phyloP scores from a whole-genome alignment of 345 rosid species.

The Heritiera fomes region DNA sequence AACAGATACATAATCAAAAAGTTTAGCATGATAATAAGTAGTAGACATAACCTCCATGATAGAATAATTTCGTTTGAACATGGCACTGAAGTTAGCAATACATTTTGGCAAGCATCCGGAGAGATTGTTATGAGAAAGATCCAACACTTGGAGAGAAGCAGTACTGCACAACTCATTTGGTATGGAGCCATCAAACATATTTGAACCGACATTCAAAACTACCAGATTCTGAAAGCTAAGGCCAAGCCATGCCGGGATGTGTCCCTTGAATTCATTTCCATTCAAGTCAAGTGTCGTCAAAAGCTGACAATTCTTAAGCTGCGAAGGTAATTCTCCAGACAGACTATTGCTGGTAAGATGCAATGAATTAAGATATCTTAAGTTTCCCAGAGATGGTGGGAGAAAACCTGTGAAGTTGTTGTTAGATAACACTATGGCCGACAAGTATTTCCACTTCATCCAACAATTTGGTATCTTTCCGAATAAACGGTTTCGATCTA shows the following conservation, averaged over 20 bases:
- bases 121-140: constrained; percentile 38
- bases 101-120: constrained; percentile 41
- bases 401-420: constrained; percentile 44
- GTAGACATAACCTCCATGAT: no score
- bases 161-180: constrained; percentile 30
- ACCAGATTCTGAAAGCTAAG: constrained; percentile 20
- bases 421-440: constrained; percentile 35
- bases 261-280: constrained; percentile 41
- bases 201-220: constrained; percentile 35
- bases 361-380: constrained; percentile 41
- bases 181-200: constrained; percentile 38
- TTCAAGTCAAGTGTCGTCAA: constrained; percentile 45
- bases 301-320: constrained; percentile 42
- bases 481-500: constrained; percentile 33
- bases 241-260: constrained; percentile 39
- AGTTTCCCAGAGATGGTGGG: constrained; percentile 39
- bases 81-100: constrained; percentile 35
- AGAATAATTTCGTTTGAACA: constrained; percentile 1
- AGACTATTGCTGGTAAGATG: constrained; percentile 41
- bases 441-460: constrained; percentile 35
- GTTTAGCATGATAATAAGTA: no score
- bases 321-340: constrained; percentile 41
- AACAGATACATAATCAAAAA: not conserved
- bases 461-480: constrained; percentile 45
- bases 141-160: constrained; percentile 28